Evolutionary conservation across 768 basidiomycete species (phyloP), one percentile per base, ranked within the genome.

Genomic region (Phaeotremella fagi): DNA sequence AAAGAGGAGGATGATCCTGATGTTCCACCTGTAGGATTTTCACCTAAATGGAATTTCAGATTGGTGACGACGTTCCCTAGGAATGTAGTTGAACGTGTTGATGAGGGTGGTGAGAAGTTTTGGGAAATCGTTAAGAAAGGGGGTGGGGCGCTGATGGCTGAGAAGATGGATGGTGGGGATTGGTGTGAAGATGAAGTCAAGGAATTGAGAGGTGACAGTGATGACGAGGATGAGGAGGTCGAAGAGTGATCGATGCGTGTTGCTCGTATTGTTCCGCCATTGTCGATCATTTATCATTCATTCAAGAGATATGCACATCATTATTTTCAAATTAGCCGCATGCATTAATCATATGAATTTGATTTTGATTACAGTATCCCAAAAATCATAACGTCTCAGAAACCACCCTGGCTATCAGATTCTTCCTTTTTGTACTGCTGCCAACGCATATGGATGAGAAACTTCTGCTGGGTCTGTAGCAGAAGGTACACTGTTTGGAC

Each of bases 41-140:
- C 51, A 27, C 59, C 64, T 5, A 44, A 48, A 2, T 31, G 14
- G 5, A 61, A 60, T 42, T 64, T 66, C 37, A 51, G 54, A 22
- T 64, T 74, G 12, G 68, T 68, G 25, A 72, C 73, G 9, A 52
- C 55, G 14, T 74, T 63, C 50, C 73, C 73, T 27, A 36, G 69
- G 27, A 63, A 58, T 50, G 64, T 62, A 47, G 57, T 71, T 14
- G 50, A 60, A 36, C 27, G 41, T 20, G 35, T 48, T 2, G 38
- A 55, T 14, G 12, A 28, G 3, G 61, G 48, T 12, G 66, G 62
- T 9, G 56, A 64, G 25, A 56, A 38, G 25, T 54, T 48, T 7
- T 73, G 70, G 72, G 58, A 66, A 15, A 41, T 59, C 18, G 54
- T 72, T 16, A 59, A 61, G 50, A 45, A 61, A 18, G 60, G 54